Evolutionary conservation across 2,329 filamentous ascomycete species (phyloP), one percentile per base, ranked within the genome.

Genomic region (Fusarium sororula): DNA sequence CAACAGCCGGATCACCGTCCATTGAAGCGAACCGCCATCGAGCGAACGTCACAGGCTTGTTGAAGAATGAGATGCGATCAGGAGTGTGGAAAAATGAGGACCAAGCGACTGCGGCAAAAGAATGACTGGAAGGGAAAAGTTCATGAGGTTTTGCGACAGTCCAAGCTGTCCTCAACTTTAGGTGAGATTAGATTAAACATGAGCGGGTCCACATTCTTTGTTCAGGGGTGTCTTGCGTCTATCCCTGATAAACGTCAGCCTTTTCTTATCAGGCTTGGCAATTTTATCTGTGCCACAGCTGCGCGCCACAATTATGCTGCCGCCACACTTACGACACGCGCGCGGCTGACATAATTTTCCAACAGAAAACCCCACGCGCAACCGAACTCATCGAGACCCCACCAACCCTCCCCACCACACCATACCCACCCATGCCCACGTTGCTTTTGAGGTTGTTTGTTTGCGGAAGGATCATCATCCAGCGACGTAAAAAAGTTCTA

Each of bases 1-100:
- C 91, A 77, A 93, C 91, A 77, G 90, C 89, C 70, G 91, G 90
- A 85, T 94, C 92, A 85, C 90, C 91, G 84, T 94, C 92, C 92
- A 94, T 94, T 76, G 69, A 51, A 72, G 61, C 77, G 66, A 77
- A 66, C 66, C 71, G 71, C 75, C 77, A 79, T 79, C 71, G 75
- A 70, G 57, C 59, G 63, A 59, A 68, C 35, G 42, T 28, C 37
- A 56, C 18, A 53, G 22, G 28, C 12, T 17, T 28, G n/a, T 55
- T 51, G n/a, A 45, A 38, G 45, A 42, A 62, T 15, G 45, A 44
- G 32, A 57, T 38, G 38, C 38, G 50, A 56, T 30, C 66, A 54
- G 63, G n/a, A 41, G 60, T 61, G 67, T 50, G 60, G 66, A 37
- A 56, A 39, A 50, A 37, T 41, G 45, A 26, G 39, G 28, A 39